These are phyloP conservation scores for Saccharomyces hybrid DNA, from an alignment of 1,139 yeast species.

Conservation along the genomic window DNA sequence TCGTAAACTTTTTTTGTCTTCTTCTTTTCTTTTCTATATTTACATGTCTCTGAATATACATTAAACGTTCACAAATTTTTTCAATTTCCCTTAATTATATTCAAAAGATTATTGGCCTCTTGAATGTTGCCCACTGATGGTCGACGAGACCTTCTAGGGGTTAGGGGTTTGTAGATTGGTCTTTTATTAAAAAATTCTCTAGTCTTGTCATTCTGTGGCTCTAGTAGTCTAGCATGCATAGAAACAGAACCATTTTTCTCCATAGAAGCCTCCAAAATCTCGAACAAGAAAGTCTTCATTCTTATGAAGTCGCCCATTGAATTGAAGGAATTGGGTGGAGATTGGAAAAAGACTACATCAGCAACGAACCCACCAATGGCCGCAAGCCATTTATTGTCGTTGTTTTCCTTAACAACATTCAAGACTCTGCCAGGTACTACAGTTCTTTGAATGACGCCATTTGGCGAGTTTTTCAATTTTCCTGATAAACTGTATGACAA, in stretches of 20 bases:
- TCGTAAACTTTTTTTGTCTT: neutral
- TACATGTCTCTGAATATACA: neutral
- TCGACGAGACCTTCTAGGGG: neutral
- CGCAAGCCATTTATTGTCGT: constrained; percentile 38
- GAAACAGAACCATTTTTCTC: constrained; percentile 24
- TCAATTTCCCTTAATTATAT: neutral
- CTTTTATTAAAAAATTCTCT: neutral
- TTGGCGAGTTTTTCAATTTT: constrained; percentile 63
- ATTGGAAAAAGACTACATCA: constrained; percentile 26
- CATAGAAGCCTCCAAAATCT: constrained; percentile 22
- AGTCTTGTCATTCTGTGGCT: neutral
- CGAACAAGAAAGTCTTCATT: constrained; percentile 26
- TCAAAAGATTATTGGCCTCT: neutral
- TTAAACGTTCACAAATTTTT: neutral
- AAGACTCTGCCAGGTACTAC: constrained; percentile 68
- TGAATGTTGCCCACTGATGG: neutral
- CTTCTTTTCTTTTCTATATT: neutral
- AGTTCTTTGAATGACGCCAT: constrained; percentile 55
- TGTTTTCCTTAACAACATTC: constrained; percentile 36
- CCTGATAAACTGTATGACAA: constrained; percentile 66
- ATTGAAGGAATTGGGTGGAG: constrained; percentile 3
- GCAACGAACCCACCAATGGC: constrained; percentile 75
- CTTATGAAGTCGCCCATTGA: constrained; percentile 27
- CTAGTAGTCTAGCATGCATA: constrained; percentile 6
- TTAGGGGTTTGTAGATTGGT: neutral